Evolutionary conservation across 2,329 filamentous ascomycete genomes (phyloP).

Genomic region (Calycina herbarum): DNA sequence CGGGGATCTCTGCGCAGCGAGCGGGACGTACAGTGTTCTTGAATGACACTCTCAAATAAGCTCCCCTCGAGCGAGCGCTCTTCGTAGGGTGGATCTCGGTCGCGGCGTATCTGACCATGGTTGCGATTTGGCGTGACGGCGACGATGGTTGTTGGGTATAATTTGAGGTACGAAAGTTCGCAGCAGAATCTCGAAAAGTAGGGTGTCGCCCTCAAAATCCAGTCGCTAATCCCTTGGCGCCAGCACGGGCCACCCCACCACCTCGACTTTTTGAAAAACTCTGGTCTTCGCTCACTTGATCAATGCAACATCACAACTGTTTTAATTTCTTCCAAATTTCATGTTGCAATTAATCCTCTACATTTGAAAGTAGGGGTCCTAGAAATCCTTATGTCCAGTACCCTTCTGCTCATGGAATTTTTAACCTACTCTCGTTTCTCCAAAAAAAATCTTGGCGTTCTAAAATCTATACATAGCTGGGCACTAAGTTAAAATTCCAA

Average conservation of each 20-base stretch:
- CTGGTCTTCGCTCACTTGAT: neutral
- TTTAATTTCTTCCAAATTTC: no score
- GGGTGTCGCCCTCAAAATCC: neutral
- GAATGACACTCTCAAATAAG: constrained; percentile 98
- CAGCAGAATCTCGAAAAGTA: neutral
- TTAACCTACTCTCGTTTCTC: no score
- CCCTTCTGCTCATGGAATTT: no score
- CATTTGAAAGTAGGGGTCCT: no score
- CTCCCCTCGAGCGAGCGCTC: constrained; percentile 96
- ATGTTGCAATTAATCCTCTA: no score
- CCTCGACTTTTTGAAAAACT: neutral
- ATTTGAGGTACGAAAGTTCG: neutral
- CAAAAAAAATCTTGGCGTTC: no score
- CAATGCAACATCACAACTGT: no score
- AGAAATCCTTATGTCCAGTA: no score
- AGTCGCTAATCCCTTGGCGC: neutral
- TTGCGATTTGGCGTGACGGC: constrained; percentile 4
- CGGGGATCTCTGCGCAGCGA: neutral
- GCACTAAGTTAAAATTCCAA: no score
- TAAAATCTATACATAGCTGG: no score
- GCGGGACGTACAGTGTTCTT: constrained; percentile 77
- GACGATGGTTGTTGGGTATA: neutral
- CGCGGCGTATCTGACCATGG: constrained; percentile 81
- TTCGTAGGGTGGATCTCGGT: constrained; percentile 84
- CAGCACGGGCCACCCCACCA: neutral